phyloP scores from a whole-genome alignment of 106 monocot species.

The Dendrobium catenatum region DNA sequence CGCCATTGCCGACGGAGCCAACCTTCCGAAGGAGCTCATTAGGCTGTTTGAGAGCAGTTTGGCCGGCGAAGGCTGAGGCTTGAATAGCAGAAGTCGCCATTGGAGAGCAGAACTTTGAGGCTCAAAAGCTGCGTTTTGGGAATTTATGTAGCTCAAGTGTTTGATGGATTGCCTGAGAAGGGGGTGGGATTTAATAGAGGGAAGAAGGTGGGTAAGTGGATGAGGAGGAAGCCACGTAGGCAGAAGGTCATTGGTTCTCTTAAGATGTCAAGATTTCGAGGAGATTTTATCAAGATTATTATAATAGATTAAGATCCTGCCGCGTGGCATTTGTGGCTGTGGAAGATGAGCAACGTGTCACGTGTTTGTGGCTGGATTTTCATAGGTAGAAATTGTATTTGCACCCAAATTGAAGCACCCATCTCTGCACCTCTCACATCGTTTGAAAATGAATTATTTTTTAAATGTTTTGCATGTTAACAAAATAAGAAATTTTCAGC shows the following conservation, averaged over 20 bases:
- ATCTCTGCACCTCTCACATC: too few relatives aligned
- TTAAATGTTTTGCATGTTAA: too few relatives aligned
- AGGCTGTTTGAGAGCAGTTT: conserved; percentile 35
- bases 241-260: conserved; percentile 24
- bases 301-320: background rate
- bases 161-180: background rate
- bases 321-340: conserved; percentile 8
- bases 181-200: background rate
- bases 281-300: background rate
- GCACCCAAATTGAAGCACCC: too few relatives aligned
- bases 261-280: background rate
- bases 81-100: conserved; percentile 80
- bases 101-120: background rate
- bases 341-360: background rate
- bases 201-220: conserved; percentile 15
- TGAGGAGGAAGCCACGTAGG: conserved; percentile 33
- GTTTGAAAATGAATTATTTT: too few relatives aligned
- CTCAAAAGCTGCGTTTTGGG: background rate
- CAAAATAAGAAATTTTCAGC: too few relatives aligned
- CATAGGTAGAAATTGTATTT: too few relatives aligned
- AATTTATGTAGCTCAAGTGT: background rate
- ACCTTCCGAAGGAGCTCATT: conserved; percentile 58
- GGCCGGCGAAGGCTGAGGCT: conserved; percentile 57
- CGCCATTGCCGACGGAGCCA: conserved; percentile 24
- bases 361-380: background rate